Base-by-base conservation (phyloP, 257 asterid species). In the Fraxinus americana region DNA sequence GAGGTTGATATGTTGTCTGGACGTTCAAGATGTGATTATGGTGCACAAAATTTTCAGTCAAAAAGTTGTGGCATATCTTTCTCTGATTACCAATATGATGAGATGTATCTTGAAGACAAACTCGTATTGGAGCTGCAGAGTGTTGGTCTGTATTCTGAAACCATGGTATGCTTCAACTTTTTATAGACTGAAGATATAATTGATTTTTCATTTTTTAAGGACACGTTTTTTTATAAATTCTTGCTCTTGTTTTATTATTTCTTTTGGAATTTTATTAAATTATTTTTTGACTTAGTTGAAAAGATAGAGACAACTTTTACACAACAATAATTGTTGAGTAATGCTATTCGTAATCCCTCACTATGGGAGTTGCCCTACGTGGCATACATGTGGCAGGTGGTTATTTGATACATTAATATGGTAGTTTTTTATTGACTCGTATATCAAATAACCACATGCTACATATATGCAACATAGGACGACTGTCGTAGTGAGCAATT, bases 111-210 rank as follows among this genome's bases (percentile, higher is more conserved):
- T 75, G 96, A 93, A 80, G 97, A 92, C 75, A 92, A 83, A 83
- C 89, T 93, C 82, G 67, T 92, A 75, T 79, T 87, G 74, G 99
- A 96, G 87, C 88, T 96, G 72, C 92, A 89, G 81, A 93, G 97
- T 81, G 70, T 96, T 71, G 99, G 91, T 76, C 86, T 96, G 29
- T 76, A 82, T 83, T 76, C 87, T 82, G 99, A 93, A 81, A 77
- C 92, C 23, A 91, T 92, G 94, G 99, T 96, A 92, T 86, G 96
- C 82, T 82, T 83, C 81, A 12, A 72, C 66, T 77, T 30, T 27
- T 17, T 75, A 27, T 12, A 71, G 57, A 70, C 78, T 65, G 41
- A 65, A 80, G 77, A 63, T 36, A 45, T 61, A 52, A 54, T 1
- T 23, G 69, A 19, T 70, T 6, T 80, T 32, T 77, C 72, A 77